Percentiles rank a stretch among this genome's conserved stretches.
phyloP scores from a whole-genome alignment of 1,139 yeast species.

The Hyphopichia khmerensis region DNA sequence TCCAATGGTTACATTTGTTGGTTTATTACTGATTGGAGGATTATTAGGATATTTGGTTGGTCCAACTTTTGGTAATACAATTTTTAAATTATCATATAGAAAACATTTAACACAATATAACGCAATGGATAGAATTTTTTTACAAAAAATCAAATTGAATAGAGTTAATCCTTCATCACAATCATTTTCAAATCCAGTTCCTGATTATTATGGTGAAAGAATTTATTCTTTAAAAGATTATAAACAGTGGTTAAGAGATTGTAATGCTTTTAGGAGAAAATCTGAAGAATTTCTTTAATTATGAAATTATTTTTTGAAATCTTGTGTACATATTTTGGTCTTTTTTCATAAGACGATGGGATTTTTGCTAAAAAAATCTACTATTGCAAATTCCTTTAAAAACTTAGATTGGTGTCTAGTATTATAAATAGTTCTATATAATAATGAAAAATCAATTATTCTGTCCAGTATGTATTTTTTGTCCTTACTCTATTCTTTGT shows the following conservation, averaged over 20 bases:
- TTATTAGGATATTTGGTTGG: slow-evolving; percentile 81
- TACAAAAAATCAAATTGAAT: slow-evolving; percentile 69
- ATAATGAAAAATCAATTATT: no score
- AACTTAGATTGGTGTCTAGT: no score
- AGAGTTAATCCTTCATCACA: slow-evolving; percentile 95
- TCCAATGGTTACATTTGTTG: slow-evolving; percentile 74
- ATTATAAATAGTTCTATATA: no score
- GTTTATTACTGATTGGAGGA: slow-evolving; percentile 66
- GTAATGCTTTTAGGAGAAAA: slow-evolving; percentile 86
- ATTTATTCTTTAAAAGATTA: slow-evolving; percentile 83
- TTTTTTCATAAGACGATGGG: no score
- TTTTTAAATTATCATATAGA: slow-evolving; percentile 60
- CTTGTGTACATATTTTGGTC: no score
- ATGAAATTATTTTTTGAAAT: background rate
- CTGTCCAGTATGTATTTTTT: no score
- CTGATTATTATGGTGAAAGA: slow-evolving; percentile 96
- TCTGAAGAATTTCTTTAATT: slow-evolving; percentile 68
- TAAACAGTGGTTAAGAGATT: slow-evolving; percentile 94
- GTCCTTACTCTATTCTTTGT: no score
- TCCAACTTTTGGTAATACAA: slow-evolving; percentile 71
- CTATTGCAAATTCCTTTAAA: no score
- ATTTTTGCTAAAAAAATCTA: no score
- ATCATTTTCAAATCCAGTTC: slow-evolving; percentile 91
- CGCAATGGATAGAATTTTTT: slow-evolving; percentile 68
- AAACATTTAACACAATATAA: slow-evolving; percentile 46